These are phyloP conservation scores for Elsinoe ampelina DNA, from an alignment of 2,329 filamentous ascomycete species.

Conservation along the genomic window DNA sequence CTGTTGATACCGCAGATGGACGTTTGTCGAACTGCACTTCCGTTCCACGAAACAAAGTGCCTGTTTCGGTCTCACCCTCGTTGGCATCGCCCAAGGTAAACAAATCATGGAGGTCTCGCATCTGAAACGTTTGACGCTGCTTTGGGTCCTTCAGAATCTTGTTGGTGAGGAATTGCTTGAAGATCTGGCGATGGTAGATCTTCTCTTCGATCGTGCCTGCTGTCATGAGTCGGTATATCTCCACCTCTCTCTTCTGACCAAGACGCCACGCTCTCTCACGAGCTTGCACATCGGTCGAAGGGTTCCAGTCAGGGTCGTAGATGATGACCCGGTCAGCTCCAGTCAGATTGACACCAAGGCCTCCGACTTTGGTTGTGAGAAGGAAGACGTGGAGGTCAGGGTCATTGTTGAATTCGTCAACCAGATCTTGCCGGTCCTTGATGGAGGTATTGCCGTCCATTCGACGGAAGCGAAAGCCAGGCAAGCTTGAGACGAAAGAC, in stretches of 20 bases:
- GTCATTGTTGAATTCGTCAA: slow-evolving; percentile 85
- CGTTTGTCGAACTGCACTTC: slow-evolving; percentile 55
- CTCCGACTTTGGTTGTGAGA: slow-evolving; percentile 90
- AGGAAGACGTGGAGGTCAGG: slow-evolving; percentile 77
- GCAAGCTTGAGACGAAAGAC: slow-evolving; percentile 60
- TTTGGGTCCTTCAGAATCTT: slow-evolving; percentile 93
- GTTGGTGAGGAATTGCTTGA: slow-evolving; percentile 95
- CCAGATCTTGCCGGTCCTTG: slow-evolving; percentile 76
- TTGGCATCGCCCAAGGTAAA: slow-evolving; percentile 69
- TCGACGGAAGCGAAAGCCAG: slow-evolving; percentile 65
- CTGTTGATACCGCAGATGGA: background rate
- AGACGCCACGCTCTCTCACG: slow-evolving; percentile 92
- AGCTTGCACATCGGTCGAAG: slow-evolving; percentile 90
- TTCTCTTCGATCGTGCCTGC: slow-evolving; percentile 98
- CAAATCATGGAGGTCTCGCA: slow-evolving; percentile 82
- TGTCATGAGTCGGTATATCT: slow-evolving; percentile 96
- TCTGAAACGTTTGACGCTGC: slow-evolving; percentile 80
- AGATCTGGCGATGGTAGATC: slow-evolving; percentile 97
- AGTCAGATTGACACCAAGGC: slow-evolving; percentile 86
- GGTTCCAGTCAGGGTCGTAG: slow-evolving; percentile 98
- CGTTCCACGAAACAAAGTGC: slow-evolving; percentile 76
- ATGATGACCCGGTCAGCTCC: slow-evolving; percentile 95
- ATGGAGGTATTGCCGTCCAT: slow-evolving; percentile 94
- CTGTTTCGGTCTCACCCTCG: slow-evolving; percentile 65
- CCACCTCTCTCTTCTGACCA: slow-evolving; percentile 89